Conservation (phyloP, 176 grass and related monocot species). For the Paspalum notatum region DNA sequence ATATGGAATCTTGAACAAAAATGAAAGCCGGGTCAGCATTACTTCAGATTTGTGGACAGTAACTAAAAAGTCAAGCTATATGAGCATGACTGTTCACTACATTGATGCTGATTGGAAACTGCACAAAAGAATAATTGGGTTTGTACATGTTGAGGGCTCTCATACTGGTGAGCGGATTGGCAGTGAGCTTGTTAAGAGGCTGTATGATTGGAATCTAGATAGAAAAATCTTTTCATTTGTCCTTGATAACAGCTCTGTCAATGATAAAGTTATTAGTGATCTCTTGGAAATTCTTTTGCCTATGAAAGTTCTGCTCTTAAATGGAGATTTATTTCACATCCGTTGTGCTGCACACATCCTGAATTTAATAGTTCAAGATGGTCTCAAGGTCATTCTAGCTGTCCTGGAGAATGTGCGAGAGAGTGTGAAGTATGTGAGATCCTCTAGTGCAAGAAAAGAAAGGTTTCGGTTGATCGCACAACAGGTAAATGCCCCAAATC, state of each 20-base stretch:
- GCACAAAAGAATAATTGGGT: constrained; percentile 39
- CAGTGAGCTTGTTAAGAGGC: background rate
- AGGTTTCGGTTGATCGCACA: background rate
- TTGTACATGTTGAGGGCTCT: background rate
- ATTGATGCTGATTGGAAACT: constrained; percentile 41
- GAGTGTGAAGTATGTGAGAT: background rate
- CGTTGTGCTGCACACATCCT: background rate
- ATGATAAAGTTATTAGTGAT: background rate
- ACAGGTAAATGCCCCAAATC: background rate
- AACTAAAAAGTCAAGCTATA: background rate
- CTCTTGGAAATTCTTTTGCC: background rate
- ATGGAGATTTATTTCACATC: background rate
- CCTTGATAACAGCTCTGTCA: background rate
- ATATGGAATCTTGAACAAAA: constrained; percentile 5
- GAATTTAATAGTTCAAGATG: background rate
- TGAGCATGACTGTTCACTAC: constrained; percentile 40
- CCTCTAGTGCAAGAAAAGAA: background rate
- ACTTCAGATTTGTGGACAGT: constrained; percentile 27
- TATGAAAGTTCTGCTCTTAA: background rate
- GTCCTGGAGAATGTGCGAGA: background rate
- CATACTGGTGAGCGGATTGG: background rate
- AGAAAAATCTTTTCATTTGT: background rate
- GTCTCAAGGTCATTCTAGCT: background rate
- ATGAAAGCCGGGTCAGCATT: constrained; percentile 15
- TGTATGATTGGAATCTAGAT: background rate